Evolutionary conservation across 768 basidiomycete genomes (phyloP), one percentile per base, ranked within the genome.

Genomic region (Xerocomellus dryophilus): DNA sequence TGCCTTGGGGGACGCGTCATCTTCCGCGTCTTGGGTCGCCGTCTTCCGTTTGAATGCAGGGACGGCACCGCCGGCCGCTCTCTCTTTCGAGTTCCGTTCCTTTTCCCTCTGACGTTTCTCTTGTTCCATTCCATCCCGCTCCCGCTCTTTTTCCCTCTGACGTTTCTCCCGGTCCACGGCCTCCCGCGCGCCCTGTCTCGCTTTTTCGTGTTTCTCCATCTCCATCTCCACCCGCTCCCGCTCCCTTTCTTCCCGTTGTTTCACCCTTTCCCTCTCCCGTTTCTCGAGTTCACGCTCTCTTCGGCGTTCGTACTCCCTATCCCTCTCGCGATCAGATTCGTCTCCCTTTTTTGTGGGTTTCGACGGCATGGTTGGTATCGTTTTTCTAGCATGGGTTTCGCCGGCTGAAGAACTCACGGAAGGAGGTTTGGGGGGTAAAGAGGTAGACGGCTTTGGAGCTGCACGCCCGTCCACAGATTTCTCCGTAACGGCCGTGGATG

Each of bases 31-130:
- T n/a, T 62, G 65, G 9, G 45, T 40, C 1, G 53, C 54, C 43
- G 71, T 71, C 61, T 76, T 81, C 25, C 79, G 75, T 60, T 80
- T 81, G 40, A 54, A 35, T n/a, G 51, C 58, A 25, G 65, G 36
- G 29, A 47, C 17, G 53, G 57, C 34, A 60, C 18, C 20, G 8
- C 18, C 20, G 8, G 54, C 8, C 41, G 53, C 61, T 50, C 51
- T 65, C 47, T 67, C 66, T 44, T 67, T 64, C 17, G 54, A n/a
- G 38, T 53, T 25, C 52, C 57, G 67, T 35, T 59, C 63, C 36
- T 59, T 68, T 27, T 65, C 67, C 34, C 56, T 66, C 51, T 56
- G 60, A 18, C 60, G 61, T 39, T 51, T 61, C 32, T 61, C 62
- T 29, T 21, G 53, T 27, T 66, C 58, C 45, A 54, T 45, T 35